A percentile compares a stretch with the other conserved stretches of the same genome.
These are phyloP conservation scores for Yamadazyma endophytica DNA, from an alignment of 805 yeast species.

Conservation along the genomic window DNA sequence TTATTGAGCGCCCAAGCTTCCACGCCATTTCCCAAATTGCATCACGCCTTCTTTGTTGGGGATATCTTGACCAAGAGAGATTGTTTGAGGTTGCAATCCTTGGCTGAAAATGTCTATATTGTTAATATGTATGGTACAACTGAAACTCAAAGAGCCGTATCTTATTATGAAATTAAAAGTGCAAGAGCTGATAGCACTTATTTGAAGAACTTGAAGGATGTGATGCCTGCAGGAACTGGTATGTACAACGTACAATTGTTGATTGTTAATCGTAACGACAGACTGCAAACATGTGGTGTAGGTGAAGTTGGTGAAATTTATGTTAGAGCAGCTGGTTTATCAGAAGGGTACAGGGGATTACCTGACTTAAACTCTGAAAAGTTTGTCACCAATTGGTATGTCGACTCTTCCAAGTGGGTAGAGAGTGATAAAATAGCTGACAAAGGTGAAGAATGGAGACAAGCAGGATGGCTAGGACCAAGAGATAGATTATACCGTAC, in stretches of 20 bases:
- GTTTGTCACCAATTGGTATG: constrained; percentile 90
- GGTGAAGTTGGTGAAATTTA: constrained; percentile 99
- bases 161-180: constrained; percentile 84
- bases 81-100: constrained; percentile 84
- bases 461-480: constrained; percentile 81
- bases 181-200: constrained; percentile 65
- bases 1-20: constrained; percentile 92
- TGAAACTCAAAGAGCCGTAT: constrained; percentile 97
- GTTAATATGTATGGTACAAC: constrained; percentile 99
- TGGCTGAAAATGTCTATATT: constrained; percentile 84
- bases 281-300: constrained; percentile 90
- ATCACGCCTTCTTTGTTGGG: constrained; percentile 98
- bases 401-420: constrained; percentile 60
- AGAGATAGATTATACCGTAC: constrained; percentile 95
- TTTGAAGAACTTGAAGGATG: constrained; percentile 82
- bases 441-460: constrained; percentile 60
- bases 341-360: constrained; percentile 91
- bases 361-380: constrained; percentile 87
- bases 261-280: constrained; percentile 87
- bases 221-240: constrained; percentile 98
- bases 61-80: constrained; percentile 97
- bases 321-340: constrained; percentile 96
- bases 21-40: constrained; percentile 77
- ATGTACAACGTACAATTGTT: constrained; percentile 92
- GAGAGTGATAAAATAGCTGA: constrained; percentile 45